These are phyloP conservation scores for Urtica urens DNA, from an alignment of 306 rosid species.

Conservation along the genomic window DNA sequence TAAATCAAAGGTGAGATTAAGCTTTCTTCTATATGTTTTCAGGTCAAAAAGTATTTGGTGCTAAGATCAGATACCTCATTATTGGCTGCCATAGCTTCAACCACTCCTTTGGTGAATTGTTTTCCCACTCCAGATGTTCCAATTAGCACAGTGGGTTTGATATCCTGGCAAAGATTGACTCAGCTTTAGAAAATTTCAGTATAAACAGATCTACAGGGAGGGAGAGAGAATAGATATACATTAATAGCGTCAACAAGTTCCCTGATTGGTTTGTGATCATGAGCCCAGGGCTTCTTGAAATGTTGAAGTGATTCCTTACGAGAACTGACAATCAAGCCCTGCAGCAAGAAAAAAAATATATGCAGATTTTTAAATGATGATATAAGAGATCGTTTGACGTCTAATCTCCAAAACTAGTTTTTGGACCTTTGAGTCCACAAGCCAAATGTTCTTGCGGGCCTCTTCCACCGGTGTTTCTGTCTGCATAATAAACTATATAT, in stretches of 20 bases:
- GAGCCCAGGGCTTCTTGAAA: conserved; percentile 96
- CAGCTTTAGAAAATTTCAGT: conserved; percentile 12
- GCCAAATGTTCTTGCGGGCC: conserved; percentile 71
- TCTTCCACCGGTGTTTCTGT: conserved; percentile 68
- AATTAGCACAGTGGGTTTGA: conserved; percentile 81
- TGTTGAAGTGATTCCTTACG: conserved; percentile 85
- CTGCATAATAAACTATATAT: conserved; percentile 36
- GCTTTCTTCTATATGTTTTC: background rate
- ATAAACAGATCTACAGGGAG: background rate
- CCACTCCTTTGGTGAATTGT: conserved; percentile 59
- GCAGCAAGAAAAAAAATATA: conserved; percentile 18
- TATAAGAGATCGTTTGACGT: conserved; percentile 11
- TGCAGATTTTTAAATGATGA: conserved; percentile 13
- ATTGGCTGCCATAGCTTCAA: conserved; percentile 65
- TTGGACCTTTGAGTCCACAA: conserved; percentile 88
- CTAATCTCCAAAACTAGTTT: conserved; percentile 6
- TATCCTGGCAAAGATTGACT: conserved; percentile 35
- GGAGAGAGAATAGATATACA: conserved; percentile 29
- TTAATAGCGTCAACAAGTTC: conserved; percentile 59
- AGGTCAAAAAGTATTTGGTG: background rate
- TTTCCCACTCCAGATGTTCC: conserved; percentile 91
- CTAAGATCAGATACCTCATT: conserved; percentile 46
- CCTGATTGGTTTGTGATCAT: conserved; percentile 59
- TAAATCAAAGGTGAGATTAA: conserved; percentile 3
- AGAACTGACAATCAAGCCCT: conserved; percentile 83